Conservation (phyloP, 352 stramenopile species). For the Phytophthora tubulina region DNA sequence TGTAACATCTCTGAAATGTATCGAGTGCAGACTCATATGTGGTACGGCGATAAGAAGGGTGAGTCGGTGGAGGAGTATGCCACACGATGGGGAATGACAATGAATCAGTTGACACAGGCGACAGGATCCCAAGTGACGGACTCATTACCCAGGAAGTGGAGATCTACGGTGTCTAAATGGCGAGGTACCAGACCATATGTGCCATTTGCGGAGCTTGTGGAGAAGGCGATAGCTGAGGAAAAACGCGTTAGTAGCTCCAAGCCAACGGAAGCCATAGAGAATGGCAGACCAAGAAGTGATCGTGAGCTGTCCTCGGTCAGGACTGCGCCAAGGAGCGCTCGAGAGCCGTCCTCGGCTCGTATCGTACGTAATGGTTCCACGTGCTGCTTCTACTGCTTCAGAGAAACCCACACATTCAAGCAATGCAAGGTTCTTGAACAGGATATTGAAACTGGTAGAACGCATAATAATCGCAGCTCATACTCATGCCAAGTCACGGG, state of each 20-base stretch:
- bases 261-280: neutral
- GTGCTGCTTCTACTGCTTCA: too few relatives aligned
- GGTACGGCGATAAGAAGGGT: constrained; percentile 30
- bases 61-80: constrained; percentile 32
- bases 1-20: constrained; percentile 30
- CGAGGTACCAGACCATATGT: constrained; percentile 29
- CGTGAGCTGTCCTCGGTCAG: neutral
- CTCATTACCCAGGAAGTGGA: constrained; percentile 31
- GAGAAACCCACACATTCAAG: too few relatives aligned
- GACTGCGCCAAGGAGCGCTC: neutral
- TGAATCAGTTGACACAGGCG: constrained; percentile 31
- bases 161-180: constrained; percentile 21
- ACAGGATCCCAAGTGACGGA: constrained; percentile 31
- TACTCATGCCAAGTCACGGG: neutral
- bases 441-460: too few relatives aligned
- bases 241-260: neutral
- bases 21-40: constrained; percentile 34
- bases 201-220: constrained; percentile 31
- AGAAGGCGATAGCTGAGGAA: constrained; percentile 17
- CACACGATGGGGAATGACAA: constrained; percentile 26
- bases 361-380: too few relatives aligned
- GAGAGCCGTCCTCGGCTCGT: too few relatives aligned
- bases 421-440: too few relatives aligned
- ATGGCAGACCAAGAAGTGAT: neutral
- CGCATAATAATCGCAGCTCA: too few relatives aligned